Conservation (phyloP, 2,329 filamentous ascomycete species). For the Colletotrichum agaves region DNA sequence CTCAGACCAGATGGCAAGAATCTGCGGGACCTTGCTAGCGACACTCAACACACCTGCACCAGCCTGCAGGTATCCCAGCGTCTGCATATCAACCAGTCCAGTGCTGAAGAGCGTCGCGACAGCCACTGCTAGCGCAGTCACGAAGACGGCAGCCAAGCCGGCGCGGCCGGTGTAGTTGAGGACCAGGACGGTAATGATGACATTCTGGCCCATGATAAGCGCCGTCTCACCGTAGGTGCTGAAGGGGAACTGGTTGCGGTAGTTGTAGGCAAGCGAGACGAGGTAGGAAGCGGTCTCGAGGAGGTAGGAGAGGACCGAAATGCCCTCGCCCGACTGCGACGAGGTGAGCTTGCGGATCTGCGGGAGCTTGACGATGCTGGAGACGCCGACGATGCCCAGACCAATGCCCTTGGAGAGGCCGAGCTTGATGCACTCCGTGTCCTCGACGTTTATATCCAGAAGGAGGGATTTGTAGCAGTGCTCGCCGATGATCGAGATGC, state of each 20-base stretch:
- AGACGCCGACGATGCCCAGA: constrained; percentile 91
- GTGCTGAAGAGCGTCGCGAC: constrained; percentile 77
- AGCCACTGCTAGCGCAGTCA: constrained; percentile 78
- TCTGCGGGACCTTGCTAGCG: constrained; percentile 94
- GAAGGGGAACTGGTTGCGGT: constrained; percentile 91
- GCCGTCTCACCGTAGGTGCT: constrained; percentile 97
- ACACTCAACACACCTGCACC: constrained; percentile 85
- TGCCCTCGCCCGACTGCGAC: constrained; percentile 82
- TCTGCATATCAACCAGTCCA: constrained; percentile 71
- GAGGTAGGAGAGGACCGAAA: constrained; percentile 90
- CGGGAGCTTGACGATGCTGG: constrained; percentile 93
- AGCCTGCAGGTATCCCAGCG: constrained; percentile 81
- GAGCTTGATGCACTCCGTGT: constrained; percentile 85
- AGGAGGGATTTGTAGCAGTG: constrained; percentile 88
- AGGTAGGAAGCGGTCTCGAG: constrained; percentile 91
- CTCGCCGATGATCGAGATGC: constrained; percentile 82
- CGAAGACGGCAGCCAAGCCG: constrained; percentile 77
- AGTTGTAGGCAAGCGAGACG: constrained; percentile 91
- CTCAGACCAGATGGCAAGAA: constrained; percentile 83
- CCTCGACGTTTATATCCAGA: constrained; percentile 82
- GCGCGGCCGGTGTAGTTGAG: constrained; percentile 81
- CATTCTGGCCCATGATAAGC: constrained; percentile 90
- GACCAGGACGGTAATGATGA: constrained; percentile 87
- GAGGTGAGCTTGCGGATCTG: constrained; percentile 93
- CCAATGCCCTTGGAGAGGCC: constrained; percentile 93